Evolutionary conservation across 2,329 filamentous ascomycete species (phyloP).

Genomic region (Microthyrium microscopicum): DNA sequence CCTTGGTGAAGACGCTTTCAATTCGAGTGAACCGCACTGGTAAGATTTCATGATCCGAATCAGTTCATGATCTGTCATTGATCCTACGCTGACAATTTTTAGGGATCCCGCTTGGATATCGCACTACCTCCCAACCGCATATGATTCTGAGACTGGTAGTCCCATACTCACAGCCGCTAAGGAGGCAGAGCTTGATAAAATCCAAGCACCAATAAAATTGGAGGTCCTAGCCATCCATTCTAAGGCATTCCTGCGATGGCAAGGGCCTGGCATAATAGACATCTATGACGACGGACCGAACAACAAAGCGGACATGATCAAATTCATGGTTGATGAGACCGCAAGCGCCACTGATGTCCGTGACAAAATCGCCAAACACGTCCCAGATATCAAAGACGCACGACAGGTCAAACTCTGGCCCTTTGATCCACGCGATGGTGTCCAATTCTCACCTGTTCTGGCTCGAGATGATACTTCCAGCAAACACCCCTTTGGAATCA

Average conservation of each 20-base stretch:
- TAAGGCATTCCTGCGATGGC: slow-evolving; percentile 16
- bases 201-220: no score
- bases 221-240: slow-evolving; percentile 20
- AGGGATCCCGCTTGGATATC: no score
- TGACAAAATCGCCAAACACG: slow-evolving; percentile 6
- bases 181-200: no score
- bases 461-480: slow-evolving; percentile 14
- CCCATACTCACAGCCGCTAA: no score
- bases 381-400: slow-evolving; percentile 16
- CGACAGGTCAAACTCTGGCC: slow-evolving; percentile 26
- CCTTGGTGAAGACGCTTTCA: slow-evolving; percentile 20
- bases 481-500: no score
- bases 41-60: no score
- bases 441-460: slow-evolving; percentile 6
- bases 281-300: slow-evolving; percentile 13
- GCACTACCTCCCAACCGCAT: no score
- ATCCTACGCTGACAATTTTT: no score
- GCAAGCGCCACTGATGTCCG: slow-evolving; percentile 4
- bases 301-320: slow-evolving; percentile 5
- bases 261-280: slow-evolving; percentile 22
- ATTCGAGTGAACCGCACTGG: slow-evolving; percentile 29
- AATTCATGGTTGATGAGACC: slow-evolving; percentile 1
- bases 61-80: no score
- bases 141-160: no score
- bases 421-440: slow-evolving; percentile 17